phyloP scores from a whole-genome alignment of 1,284 basidiomycete genomes.

The Irpex lacteus region DNA sequence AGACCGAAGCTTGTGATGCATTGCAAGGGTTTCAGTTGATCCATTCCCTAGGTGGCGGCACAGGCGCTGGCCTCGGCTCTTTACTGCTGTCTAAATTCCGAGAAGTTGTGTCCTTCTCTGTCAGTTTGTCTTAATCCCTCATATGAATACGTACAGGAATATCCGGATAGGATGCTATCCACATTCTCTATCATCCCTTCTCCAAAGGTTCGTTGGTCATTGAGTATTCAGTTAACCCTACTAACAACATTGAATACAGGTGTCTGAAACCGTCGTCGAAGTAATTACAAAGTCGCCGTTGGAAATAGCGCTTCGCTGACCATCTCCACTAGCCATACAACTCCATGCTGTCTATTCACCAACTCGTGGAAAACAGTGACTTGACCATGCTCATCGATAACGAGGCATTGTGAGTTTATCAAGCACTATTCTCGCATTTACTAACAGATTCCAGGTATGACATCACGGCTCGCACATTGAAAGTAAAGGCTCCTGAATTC shows the following conservation, averaged over 20 bases:
- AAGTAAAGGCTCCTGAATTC: constrained; percentile 72
- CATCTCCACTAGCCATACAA: constrained; percentile 73
- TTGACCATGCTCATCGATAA: constrained; percentile 92
- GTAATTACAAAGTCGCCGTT: constrained; percentile 31
- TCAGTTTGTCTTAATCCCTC: constrained; percentile 28
- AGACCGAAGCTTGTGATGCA: constrained; percentile 81
- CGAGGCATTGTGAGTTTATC: constrained; percentile 72
- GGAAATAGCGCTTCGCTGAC: constrained; percentile 4
- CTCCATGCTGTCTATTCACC: constrained; percentile 85
- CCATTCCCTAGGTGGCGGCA: constrained; percentile 94
- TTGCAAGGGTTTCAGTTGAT: constrained; percentile 94
- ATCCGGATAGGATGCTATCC: constrained; percentile 89
- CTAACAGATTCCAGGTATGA: constrained; percentile 58
- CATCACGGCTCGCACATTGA: constrained; percentile 76
- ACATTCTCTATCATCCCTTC: constrained; percentile 93
- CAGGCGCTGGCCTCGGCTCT: constrained; percentile 84
- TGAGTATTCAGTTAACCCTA: background rate
- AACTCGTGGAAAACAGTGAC: constrained; percentile 90
- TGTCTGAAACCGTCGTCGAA: constrained; percentile 95
- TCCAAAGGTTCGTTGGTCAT: constrained; percentile 61
- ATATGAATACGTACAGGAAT: constrained; percentile 59
- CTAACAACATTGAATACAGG: constrained; percentile 31
- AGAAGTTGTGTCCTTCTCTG: constrained; percentile 52
- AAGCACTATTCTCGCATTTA: background rate
- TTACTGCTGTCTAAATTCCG: constrained; percentile 82